Percentiles rank a stretch among this genome's conserved stretches.
phyloP scores from a whole-genome alignment of 805 yeast genomes.

The Saccharomycopsis capsularis region DNA sequence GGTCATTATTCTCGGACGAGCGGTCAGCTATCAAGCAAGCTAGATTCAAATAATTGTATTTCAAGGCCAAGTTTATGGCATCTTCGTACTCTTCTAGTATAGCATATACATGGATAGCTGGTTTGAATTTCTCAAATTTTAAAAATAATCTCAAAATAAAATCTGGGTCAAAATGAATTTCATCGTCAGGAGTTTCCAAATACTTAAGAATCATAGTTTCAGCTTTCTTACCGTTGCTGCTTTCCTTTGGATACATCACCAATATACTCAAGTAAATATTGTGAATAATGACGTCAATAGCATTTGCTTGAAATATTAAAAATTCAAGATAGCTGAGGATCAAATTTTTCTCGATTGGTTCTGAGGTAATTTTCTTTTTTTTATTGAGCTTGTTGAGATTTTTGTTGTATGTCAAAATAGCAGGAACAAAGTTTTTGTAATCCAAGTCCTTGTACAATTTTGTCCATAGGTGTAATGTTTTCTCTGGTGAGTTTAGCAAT shows the following conservation, averaged over 20 bases:
- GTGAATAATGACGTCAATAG: slow-evolving; percentile 46
- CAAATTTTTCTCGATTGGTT: slow-evolving; percentile 36
- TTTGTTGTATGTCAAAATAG: slow-evolving; percentile 63
- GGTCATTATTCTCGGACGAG: slow-evolving; percentile 40
- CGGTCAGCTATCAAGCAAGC: slow-evolving; percentile 54
- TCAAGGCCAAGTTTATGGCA: slow-evolving; percentile 70
- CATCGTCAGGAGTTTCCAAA: slow-evolving; percentile 33
- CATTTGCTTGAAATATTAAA: slow-evolving; percentile 40
- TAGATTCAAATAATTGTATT: slow-evolving; percentile 48
- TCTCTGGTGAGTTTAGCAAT: slow-evolving; percentile 57
- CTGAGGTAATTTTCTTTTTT: slow-evolving; percentile 26
- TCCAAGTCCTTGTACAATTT: slow-evolving; percentile 44
- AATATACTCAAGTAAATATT: slow-evolving; percentile 66
- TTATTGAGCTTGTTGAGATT: slow-evolving; percentile 33
- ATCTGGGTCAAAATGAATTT: slow-evolving; percentile 55
- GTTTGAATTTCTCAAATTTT: slow-evolving; percentile 46
- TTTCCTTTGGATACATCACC: slow-evolving; percentile 43
- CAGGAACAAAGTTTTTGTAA: slow-evolving; percentile 63
- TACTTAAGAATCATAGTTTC: slow-evolving; percentile 46
- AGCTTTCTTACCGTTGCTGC: slow-evolving; percentile 28
- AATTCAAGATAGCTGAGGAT: slow-evolving; percentile 58
- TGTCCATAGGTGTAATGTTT: slow-evolving; percentile 77
- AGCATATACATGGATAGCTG: slow-evolving; percentile 71
- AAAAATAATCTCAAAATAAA: slow-evolving; percentile 71
- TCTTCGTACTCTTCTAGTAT: slow-evolving; percentile 65